Conservation (phyloP, 73 alveolate genomes). For the Paramecium sexaurelia region DNA sequence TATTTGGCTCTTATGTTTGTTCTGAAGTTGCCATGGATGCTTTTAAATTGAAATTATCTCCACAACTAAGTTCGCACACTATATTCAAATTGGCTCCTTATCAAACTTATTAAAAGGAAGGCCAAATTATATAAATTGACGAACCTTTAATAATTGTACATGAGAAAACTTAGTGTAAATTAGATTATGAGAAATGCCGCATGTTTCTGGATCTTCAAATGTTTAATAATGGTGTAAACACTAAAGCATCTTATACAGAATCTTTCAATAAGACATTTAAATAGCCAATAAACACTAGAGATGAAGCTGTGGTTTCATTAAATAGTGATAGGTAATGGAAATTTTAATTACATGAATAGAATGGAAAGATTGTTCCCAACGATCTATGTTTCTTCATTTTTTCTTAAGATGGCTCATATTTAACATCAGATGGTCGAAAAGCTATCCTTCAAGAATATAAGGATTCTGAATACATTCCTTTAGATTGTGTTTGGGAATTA, state of each 20-base stretch:
- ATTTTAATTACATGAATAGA: neutral
- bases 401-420: neutral
- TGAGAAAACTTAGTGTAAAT: conserved; percentile 25
- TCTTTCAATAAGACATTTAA: neutral
- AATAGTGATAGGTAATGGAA: conserved; percentile 19
- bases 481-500: conserved; percentile 37
- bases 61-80: neutral
- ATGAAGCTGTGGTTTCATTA: neutral
- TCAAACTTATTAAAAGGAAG: neutral
- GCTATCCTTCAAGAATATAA: neutral
- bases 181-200: neutral
- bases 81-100: neutral
- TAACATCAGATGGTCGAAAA: neutral
- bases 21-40: conserved; percentile 56
- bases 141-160: conserved; percentile 29
- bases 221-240: neutral
- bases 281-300: neutral
- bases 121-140: neutral
- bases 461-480: neutral
- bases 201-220: conserved; percentile 15
- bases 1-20: conserved; percentile 14
- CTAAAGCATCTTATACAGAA: neutral
- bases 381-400: neutral
- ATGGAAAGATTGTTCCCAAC: neutral
- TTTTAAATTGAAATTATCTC: conserved; percentile 3